phyloP scores from a whole-genome alignment of 164 flowering plant genomes.

The Saururus chinensis region DNA sequence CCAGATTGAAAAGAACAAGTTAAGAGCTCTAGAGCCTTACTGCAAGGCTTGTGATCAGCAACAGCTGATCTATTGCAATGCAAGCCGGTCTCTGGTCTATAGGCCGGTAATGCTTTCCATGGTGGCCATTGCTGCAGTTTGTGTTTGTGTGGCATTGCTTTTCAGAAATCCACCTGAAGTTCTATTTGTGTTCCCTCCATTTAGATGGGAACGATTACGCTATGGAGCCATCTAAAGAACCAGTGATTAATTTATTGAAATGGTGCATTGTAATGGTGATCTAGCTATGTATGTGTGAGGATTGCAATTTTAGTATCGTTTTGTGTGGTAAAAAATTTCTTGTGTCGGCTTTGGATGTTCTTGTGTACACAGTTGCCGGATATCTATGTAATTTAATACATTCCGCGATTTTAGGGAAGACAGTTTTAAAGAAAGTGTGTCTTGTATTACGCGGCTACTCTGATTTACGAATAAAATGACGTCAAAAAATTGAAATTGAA shows the following conservation, averaged over 20 bases:
- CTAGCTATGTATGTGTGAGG: background rate
- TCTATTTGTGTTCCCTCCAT: slow-evolving; percentile 36
- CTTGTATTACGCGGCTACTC: too few species aligned
- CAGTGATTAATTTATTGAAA: background rate
- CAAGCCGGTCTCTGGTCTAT: slow-evolving; percentile 29
- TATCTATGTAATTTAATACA: too few species aligned
- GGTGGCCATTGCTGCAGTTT: slow-evolving; percentile 85
- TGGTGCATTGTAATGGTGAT: background rate
- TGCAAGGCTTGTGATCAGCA: slow-evolving; percentile 51
- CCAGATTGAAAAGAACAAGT: slow-evolving; percentile 22
- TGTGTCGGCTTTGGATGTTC: too few species aligned
- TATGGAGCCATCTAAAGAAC: slow-evolving; percentile 13
- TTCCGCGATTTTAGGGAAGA: too few species aligned
- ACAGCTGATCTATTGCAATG: slow-evolving; percentile 21
- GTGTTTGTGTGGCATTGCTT: slow-evolving; percentile 76
- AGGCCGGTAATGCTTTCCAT: slow-evolving; percentile 77
- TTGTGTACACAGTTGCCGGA: too few species aligned
- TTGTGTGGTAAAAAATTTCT: too few species aligned
- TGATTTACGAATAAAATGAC: too few species aligned
- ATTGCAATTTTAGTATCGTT: background rate
- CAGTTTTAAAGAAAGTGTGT: too few species aligned
- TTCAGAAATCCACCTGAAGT: slow-evolving; percentile 77
- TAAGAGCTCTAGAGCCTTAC: slow-evolving; percentile 5
- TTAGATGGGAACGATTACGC: slow-evolving; percentile 53
- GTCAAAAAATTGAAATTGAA: too few species aligned